A percentile compares a stretch with the other conserved stretches of the same genome.
Evolutionary conservation across 805 yeast genomes (phyloP).

Genomic region (Candida incommunis): DNA sequence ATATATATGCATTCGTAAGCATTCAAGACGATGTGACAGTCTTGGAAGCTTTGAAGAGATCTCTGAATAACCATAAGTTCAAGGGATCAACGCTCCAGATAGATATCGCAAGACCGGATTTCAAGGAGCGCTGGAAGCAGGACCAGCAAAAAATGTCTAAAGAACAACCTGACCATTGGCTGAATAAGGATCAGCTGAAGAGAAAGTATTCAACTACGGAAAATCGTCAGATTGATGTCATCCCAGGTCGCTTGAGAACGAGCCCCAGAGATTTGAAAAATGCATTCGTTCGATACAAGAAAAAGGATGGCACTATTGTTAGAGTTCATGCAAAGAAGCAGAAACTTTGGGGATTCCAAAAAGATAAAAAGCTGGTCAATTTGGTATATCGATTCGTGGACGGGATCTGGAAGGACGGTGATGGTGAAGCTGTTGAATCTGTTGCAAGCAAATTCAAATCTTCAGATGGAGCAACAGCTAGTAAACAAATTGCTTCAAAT

Average conservation of each 20-base stretch:
- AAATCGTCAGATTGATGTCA: conserved; percentile 22
- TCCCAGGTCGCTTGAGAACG: conserved; percentile 48
- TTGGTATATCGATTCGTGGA: conserved; percentile 47
- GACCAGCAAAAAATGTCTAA: conserved; percentile 30
- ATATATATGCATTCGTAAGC: conserved; percentile 53
- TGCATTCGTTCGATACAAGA: conserved; percentile 46
- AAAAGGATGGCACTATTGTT: conserved; percentile 37
- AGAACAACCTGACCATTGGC: conserved; percentile 25
- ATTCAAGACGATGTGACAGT: conserved; percentile 35
- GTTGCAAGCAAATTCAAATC: neutral
- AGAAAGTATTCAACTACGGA: conserved; percentile 19
- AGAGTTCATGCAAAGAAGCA: conserved; percentile 52
- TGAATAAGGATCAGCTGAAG: conserved; percentile 16
- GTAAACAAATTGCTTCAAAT: neutral
- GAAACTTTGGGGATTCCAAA: conserved; percentile 85
- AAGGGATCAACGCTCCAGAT: conserved; percentile 59
- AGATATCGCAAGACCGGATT: conserved; percentile 47
- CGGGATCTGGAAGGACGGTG: conserved; percentile 69
- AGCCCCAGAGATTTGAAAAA: conserved; percentile 36
- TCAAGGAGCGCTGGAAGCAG: conserved; percentile 29
- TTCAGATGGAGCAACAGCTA: neutral
- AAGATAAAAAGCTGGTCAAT: conserved; percentile 45
- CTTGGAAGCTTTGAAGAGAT: conserved; percentile 34
- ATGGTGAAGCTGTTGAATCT: conserved; percentile 61
- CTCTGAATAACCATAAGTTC: conserved; percentile 58